A percentile compares a stretch with the other conserved stretches of the same genome.
phyloP scores from a whole-genome alignment of 2,329 filamentous ascomycete genomes.

The Colletotrichum sp. region DNA sequence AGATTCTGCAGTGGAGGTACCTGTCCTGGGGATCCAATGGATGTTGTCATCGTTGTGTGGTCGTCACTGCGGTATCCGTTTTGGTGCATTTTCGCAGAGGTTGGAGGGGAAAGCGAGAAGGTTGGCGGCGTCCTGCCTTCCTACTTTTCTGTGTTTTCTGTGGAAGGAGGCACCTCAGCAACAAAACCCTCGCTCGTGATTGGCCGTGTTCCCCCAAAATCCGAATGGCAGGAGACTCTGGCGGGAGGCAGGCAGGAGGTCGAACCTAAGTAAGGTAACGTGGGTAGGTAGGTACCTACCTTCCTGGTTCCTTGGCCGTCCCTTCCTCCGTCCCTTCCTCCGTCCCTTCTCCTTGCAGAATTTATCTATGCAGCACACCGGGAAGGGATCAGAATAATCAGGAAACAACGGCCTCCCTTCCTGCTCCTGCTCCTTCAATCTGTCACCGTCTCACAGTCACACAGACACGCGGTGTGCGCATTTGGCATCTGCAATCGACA shows the following conservation, averaged over 20 bases:
- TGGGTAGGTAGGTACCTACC: too few species aligned
- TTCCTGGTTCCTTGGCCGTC: neutral
- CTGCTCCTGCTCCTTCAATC: neutral
- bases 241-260: neutral
- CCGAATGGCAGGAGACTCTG: neutral
- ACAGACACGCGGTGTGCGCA: neutral
- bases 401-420: slow-evolving; percentile 8
- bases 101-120: neutral
- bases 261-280: too few species aligned
- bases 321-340: neutral
- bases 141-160: neutral
- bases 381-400: neutral
- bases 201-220: neutral
- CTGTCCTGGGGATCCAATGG: neutral
- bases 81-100: neutral
- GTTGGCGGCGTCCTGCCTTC: neutral
- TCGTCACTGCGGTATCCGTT: neutral
- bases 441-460: neutral
- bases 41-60: neutral
- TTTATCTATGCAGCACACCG: neutral
- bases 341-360: neutral
- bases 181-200: neutral
- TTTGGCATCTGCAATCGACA: neutral
- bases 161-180: neutral
- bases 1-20: slow-evolving; percentile 3